Base-by-base conservation (phyloP, 768 basidiomycete genomes). In the Panaeolus cyanescens region DNA sequence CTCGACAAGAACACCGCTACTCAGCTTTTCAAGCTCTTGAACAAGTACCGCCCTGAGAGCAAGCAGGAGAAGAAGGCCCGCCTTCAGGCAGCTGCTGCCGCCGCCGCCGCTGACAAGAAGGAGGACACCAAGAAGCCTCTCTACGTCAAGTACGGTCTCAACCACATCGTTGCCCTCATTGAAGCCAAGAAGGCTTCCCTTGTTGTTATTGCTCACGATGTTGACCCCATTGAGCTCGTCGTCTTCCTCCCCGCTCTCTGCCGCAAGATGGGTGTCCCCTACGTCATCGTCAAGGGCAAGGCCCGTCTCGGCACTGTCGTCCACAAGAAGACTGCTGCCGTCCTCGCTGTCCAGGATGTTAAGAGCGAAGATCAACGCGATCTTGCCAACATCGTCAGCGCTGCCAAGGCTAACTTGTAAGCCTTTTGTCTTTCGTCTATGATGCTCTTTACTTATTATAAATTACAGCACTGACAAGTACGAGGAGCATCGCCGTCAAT, bases 1-100 rank as follows among this genome's bases (percentile, higher is more conserved):
- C 84, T 99, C 72, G 96, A 99, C 87, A 98, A 97, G 87, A 99
- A 98, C 86, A 98, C 96, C 55, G 96, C 96, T 20, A 95, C 93
- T 31, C 96, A 98, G 77, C 79, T 99, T 63, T 99, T 98, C 89
- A 96, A 96, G 80, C 88, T 99, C 63, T 77, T 98, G 53, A 96
- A 99, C 89, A 98, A 98, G 85, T 94, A 95, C 80, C 89, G 92
- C 64, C 93, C 93, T 8, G 95, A 96, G 84, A 89, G 89, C 62
- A 96, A 94, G 84, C 88, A 88, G 74, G 96, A 99, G 86, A 99
- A 99, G 88, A 96, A 96, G 83, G 87, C 89, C 59, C 95, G 95
- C 80, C 87, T 98, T 34, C 79, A 85, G 65, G 85, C 90, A 55
- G 79, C 87, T 64, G 92, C 93, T 33, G 86, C 89, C 68, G 90